Evolutionary conservation across 192 early-diverging fungal species (phyloP), one percentile per base, ranked within the genome.

Genomic region (Podila verticillata): DNA sequence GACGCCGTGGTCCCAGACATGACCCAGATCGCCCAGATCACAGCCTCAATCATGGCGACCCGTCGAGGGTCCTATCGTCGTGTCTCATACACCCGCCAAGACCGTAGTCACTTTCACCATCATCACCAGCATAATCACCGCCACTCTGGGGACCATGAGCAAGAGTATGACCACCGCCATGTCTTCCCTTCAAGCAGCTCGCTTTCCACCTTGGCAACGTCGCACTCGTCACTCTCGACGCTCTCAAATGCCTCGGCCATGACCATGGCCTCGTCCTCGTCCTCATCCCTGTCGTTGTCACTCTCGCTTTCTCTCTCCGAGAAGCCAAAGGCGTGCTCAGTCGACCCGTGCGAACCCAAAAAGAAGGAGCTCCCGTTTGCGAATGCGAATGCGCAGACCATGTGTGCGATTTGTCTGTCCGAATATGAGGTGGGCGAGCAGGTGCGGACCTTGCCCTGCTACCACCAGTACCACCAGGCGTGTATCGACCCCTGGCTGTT

Each of bases 401-500:
- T 75, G 57, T 89, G 88, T 66, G 72, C 84, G 26, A 84, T 89
- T 57, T 89, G 88, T 66, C 62, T 89, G 9, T 61, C 83, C 35
- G 85, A 88, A 19, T 89, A 88, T 74, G 84, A 75, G 24, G 48
- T 66, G 0, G 85, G 81, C 26, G 85, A 89, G n/a, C 54, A 74
- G 22, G 74, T 89, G 7, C 65, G 87, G 48, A 72, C 73, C 22
- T 68, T 89, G 29, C 84, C 86, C 48, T 89, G 88, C 61, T 77
- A 75, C 24, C 87, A 89, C 51, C 85, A 84, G 57, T 89, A 86
- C 63, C 88, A 89, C 64, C 63, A 72, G 34, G 82, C 73, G 15
- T 89, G 88, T 66, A 84, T 89, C 29, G 88, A 88, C 62, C 74
- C 70, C 12, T 89, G 88, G 88, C 26, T 87, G 49, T 68, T 85